Evolutionary conservation across 2,329 filamentous ascomycete genomes (phyloP).

Genomic region (Dactylonectria macrodidyma): DNA sequence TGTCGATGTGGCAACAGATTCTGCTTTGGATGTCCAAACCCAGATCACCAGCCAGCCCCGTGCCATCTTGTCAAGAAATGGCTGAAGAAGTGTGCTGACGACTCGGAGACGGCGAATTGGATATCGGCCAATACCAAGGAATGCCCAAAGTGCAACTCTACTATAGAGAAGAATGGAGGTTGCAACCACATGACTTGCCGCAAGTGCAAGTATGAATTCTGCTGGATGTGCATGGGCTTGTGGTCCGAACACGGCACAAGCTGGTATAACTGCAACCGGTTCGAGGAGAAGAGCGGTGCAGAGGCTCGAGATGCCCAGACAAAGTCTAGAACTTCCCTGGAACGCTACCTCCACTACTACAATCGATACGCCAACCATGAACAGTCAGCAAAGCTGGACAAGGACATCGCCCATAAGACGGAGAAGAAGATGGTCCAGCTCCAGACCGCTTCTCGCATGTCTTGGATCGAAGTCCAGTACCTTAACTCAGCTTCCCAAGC

Average conservation of each 20-base stretch:
- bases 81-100: constrained; percentile 98
- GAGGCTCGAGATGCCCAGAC: constrained; percentile 95
- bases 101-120: constrained; percentile 99
- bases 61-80: constrained; percentile 93
- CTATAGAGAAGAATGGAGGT: constrained; percentile 98
- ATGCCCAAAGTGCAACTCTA: constrained; percentile 95
- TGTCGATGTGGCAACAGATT: constrained; percentile 90
- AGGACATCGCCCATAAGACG: constrained; percentile 95
- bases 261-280: constrained; percentile 99
- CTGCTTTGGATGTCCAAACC: constrained; percentile 93
- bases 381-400: constrained; percentile 95
- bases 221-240: constrained; percentile 99
- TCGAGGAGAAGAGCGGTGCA: constrained; percentile 93
- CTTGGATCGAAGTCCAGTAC: constrained; percentile 99
- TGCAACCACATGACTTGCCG: constrained; percentile 99
- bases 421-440: constrained; percentile 99
- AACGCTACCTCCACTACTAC: constrained; percentile 99
- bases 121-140: constrained; percentile 99
- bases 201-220: constrained; percentile 97
- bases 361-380: constrained; percentile 99
- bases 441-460: constrained; percentile 94
- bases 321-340: constrained; percentile 88
- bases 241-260: constrained; percentile 99
- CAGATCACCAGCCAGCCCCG: constrained; percentile 93
- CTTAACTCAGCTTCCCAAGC: constrained; percentile 93